Base-by-base conservation (phyloP, 108 stramenopile genomes). In the Cyclotella choctawhatcheeana region DNA sequence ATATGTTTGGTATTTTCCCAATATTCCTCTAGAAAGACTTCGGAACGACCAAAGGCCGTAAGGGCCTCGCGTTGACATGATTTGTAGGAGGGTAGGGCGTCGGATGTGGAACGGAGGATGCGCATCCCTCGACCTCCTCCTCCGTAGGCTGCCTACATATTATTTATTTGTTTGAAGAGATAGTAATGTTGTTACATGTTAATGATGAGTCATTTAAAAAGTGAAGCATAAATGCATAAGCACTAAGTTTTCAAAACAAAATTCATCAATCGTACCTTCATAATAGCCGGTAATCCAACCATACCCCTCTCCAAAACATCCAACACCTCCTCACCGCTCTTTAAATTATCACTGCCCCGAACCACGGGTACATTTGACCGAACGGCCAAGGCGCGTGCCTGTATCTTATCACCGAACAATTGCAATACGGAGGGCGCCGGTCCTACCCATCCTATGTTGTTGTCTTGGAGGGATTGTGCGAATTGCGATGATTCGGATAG, bases 51-150 rank as follows among this genome's bases (percentile, higher is more conserved):
- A 78, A 97, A 97, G 40, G 90, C 60, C 58, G 84, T 64, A 44
- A 76, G 31, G 44, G 93, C 88, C 83, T 96, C 85, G 29, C 86
- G 76, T 69, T 86, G 79, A 73, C 90, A 87, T 44, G 88, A 67
- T 52, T 89, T 61, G 64, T 95, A 73, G 25, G 77, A 80, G 45
- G 88, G 82, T 12, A 58, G 54, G 22, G 94, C 76, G 30, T 94
- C 88, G 21, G 76, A 54, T 24, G 81, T 64, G 44, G 88, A 79
- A 51, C 87, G 86, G 5, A 97, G 94, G 7, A 94, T 82, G 44
- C 98, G 84, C 98, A 99, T 99, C 22, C 98, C 67, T 72, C 97
- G 96, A 16, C 98, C 98, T 29, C 98, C 98, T 48, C 98, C 98
- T 25, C 98, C 98, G 60, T 85, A 86, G 2, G 86, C 88, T 8